A percentile compares a stretch with the other conserved stretches of the same genome.
These are phyloP conservation scores for Lotmaria passim DNA, from an alignment of 208 protist species.

Conservation along the genomic window DNA sequence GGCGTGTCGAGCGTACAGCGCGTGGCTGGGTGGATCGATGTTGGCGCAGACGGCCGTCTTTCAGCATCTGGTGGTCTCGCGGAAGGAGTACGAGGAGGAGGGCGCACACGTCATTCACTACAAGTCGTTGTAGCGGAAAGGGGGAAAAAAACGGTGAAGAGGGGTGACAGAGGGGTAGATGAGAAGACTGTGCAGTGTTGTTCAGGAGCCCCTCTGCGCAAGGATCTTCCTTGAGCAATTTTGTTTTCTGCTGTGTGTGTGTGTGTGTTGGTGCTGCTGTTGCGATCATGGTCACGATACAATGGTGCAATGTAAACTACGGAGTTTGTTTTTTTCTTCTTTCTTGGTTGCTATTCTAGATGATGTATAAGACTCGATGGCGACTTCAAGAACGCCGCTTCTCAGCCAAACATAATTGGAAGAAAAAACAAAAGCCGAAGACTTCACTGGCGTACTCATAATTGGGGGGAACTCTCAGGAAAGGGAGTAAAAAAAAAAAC, in stretches of 20 bases:
- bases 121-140: conserved; percentile 67
- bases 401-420: no score
- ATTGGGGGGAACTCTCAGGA: no score
- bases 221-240: neutral
- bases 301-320: neutral
- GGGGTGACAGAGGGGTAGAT: neutral
- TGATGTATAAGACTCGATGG: neutral
- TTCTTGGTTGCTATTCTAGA: neutral
- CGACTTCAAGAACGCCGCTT: no score
- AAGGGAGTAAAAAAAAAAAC: no score
- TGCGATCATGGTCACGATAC: neutral
- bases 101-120: conserved; percentile 86
- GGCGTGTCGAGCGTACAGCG: conserved; percentile 73
- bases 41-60: conserved; percentile 88
- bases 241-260: neutral
- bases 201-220: no score
- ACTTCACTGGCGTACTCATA: no score
- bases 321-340: neutral
- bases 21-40: conserved; percentile 87
- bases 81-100: conserved; percentile 88
- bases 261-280: neutral
- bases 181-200: no score
- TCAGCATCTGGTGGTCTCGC: conserved; percentile 80
- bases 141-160: neutral
- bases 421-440: no score